Percentiles rank a stretch among this genome's conserved stretches.
Conservation (phyloP, 345 rosid species). For the Salix purpurea region DNA sequence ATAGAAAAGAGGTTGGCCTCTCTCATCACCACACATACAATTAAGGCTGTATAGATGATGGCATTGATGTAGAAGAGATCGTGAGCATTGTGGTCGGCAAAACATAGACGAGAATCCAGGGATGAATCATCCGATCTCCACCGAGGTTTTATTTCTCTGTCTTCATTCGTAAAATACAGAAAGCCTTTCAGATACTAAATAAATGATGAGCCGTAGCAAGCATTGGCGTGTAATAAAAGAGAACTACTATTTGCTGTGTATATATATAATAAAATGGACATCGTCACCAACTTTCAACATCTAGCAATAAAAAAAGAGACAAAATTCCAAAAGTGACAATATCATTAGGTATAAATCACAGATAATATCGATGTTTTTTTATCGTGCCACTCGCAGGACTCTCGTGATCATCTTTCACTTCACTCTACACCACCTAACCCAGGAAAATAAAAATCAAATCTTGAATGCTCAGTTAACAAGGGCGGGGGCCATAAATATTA, state of each 20-base stretch:
- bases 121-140: not conserved
- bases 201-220: too few relatives aligned
- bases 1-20: too few relatives aligned
- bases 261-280: not conserved
- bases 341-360: not conserved
- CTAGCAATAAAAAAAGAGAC: constrained; percentile 5
- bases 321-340: not conserved
- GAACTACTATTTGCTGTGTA: not conserved
- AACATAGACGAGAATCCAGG: not conserved
- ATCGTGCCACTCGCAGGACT: constrained; percentile 37
- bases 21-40: too few relatives aligned
- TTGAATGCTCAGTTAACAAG: not conserved
- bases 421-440: not conserved
- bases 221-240: not conserved
- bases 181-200: too few relatives aligned
- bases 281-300: not conserved
- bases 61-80: too few relatives aligned
- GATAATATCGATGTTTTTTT: not conserved
- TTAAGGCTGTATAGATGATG: not conserved
- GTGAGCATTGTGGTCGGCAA: not conserved
- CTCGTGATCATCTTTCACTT: constrained; percentile 36
- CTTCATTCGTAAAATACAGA: not conserved
- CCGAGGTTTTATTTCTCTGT: not conserved
- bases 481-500: not conserved
- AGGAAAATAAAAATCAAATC: not conserved